Evolutionary conservation across 129 eudicot species (phyloP), one percentile per base, ranked within the genome.

Genomic region (Logfia minima): DNA sequence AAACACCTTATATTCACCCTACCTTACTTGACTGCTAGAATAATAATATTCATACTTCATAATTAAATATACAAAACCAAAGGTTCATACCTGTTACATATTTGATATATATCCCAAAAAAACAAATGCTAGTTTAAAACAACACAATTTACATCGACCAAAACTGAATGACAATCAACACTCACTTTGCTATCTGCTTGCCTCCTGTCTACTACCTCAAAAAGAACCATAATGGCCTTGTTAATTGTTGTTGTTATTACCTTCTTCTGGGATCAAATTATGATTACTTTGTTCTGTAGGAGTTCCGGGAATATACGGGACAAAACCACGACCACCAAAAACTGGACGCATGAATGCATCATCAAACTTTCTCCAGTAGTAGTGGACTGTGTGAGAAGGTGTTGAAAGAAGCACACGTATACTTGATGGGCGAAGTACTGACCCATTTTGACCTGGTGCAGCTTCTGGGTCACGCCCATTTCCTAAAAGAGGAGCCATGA

Each of bases 291-390:
- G 79, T 74, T 90, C 96, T 2, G 83, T 86, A 9, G 96, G 96
- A 11, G 95, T 88, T 60, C 97, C 92, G 1, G 92, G 92, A 77
- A 70, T 79, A 48, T 77, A 80, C 3, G 94, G 88, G 17, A 89
- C 95, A 51, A 91, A 88, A 26, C 97, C 97, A 39, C 95, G 84
- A 4, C 97, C 97, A 45, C 97, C 97, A 80, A 91, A 91, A 64
- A 91, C 90, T 0, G 97, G 97, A 1, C 97, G 93, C 97, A 91
- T 91, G 68, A 91, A 87, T 1, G 93, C 65, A 55, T 91, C 79
- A 67, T 91, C 97, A 73, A 91, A 91, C 80, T 81, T 91, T 14
- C 97, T 86, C 97, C 97, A 91, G 72, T 83, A 85, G 59, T 82
- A 80, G 59, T 88, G 97, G 60, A 91, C 95, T 4, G 90, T 88